Conservation (phyloP, 306 rosid species). For the Rosa chinensis region DNA sequence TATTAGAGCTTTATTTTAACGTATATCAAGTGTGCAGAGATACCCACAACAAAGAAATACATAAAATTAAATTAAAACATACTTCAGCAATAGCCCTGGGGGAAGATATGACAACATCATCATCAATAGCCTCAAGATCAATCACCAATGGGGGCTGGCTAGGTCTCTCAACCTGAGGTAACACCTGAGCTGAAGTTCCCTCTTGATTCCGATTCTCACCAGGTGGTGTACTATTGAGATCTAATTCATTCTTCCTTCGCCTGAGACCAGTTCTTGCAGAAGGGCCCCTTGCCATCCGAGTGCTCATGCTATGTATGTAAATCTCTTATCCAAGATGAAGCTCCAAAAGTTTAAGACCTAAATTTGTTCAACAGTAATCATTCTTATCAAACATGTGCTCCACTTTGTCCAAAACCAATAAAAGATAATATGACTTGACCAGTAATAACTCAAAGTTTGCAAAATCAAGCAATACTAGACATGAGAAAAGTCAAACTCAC, state of each 20-base stretch:
- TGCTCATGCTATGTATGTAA: slow-evolving; percentile 32
- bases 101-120: slow-evolving; percentile 72
- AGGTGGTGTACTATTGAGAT: slow-evolving; percentile 52
- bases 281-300: slow-evolving; percentile 32
- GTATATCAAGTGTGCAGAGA: background rate
- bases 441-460: background rate
- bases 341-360: slow-evolving; percentile 7
- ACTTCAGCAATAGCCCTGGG: slow-evolving; percentile 88
- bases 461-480: background rate
- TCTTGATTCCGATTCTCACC: slow-evolving; percentile 41
- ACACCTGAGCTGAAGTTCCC: slow-evolving; percentile 39
- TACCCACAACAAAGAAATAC: background rate
- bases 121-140: slow-evolving; percentile 89
- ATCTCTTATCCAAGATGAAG: background rate
- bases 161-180: slow-evolving; percentile 22
- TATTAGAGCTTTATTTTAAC: slow-evolving; percentile 21
- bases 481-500: background rate
- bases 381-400: background rate
- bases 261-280: slow-evolving; percentile 33
- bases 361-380: background rate
- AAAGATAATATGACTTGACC: background rate
- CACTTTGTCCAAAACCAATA: background rate
- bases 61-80: slow-evolving; percentile 12
- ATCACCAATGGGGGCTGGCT: slow-evolving; percentile 41
- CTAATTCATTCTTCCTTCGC: slow-evolving; percentile 45